Conservation (phyloP, 768 basidiomycete species). For the Brasilioporus rufonigricans region DNA sequence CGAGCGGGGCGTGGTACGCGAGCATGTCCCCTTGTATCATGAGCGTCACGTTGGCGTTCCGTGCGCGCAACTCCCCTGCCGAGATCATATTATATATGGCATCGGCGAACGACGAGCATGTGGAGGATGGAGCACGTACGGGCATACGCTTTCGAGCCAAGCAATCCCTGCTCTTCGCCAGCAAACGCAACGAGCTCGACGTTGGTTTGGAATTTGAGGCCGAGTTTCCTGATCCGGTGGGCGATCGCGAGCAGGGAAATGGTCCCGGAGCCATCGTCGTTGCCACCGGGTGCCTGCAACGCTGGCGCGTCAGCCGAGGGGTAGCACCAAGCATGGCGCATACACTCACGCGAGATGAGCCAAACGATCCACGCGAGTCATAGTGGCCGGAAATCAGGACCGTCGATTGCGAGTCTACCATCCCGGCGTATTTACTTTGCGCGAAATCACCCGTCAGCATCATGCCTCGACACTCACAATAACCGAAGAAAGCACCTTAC, state of each 20-base stretch:
- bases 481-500: slow-evolving; percentile 33
- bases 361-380: slow-evolving; percentile 89
- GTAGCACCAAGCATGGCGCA: not conserved
- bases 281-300: slow-evolving; percentile 44
- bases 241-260: slow-evolving; percentile 80
- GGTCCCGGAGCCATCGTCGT: slow-evolving; percentile 65
- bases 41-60: slow-evolving; percentile 65
- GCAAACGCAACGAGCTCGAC: slow-evolving; percentile 84
- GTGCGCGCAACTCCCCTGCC: slow-evolving; percentile 55
- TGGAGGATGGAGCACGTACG: slow-evolving; percentile 43
- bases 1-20: slow-evolving; percentile 74
- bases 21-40: slow-evolving; percentile 95
- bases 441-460: not conserved
- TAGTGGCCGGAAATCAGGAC: slow-evolving; percentile 86
- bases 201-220: slow-evolving; percentile 68
- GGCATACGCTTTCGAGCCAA: slow-evolving; percentile 78
- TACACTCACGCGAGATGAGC: slow-evolving; percentile 49
- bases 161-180: slow-evolving; percentile 88
- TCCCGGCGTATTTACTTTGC: slow-evolving; percentile 51
- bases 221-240: slow-evolving; percentile 62
- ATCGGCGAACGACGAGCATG: not conserved
- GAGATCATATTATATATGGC: too few species aligned
- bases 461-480: not conserved
- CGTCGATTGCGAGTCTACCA: slow-evolving; percentile 46
- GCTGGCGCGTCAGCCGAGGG: not conserved